phyloP scores from a whole-genome alignment of 345 rosid genomes.

The Clarkia xantiana region DNA sequence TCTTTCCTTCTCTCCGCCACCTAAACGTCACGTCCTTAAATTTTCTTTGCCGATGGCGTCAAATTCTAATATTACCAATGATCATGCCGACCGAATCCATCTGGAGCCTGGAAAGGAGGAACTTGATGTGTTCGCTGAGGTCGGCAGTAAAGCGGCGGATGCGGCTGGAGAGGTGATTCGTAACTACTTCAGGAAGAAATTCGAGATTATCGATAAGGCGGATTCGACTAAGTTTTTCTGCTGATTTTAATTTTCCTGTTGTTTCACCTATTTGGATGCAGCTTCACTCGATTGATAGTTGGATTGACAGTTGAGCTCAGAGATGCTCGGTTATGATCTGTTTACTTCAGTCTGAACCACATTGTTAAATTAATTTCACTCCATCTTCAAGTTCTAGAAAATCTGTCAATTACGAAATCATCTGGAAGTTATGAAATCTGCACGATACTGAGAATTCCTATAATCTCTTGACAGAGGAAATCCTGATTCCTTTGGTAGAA shows the following conservation, averaged over 20 bases:
- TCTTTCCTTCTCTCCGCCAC: constrained; percentile 8
- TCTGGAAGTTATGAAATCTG: too few species aligned
- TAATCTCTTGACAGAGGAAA: too few species aligned
- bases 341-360: background rate
- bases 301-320: background rate
- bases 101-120: constrained; percentile 1
- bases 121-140: constrained; percentile 38
- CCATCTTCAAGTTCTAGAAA: too few species aligned
- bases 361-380: background rate
- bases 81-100: background rate
- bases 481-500: too few species aligned
- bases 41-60: constrained; percentile 20
- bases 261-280: background rate
- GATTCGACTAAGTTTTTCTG: constrained; percentile 44
- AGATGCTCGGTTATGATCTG: background rate
- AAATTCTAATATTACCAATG: constrained; percentile 7
- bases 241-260: background rate
- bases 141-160: constrained; percentile 58
- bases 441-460: too few species aligned
- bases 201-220: constrained; percentile 71
- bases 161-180: constrained; percentile 86
- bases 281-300: background rate
- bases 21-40: constrained; percentile 8
- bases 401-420: too few species aligned
- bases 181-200: constrained; percentile 60